These are phyloP conservation scores for Penicillium glabrum DNA, from an alignment of 2,329 filamentous ascomycete species.

Conservation along the genomic window DNA sequence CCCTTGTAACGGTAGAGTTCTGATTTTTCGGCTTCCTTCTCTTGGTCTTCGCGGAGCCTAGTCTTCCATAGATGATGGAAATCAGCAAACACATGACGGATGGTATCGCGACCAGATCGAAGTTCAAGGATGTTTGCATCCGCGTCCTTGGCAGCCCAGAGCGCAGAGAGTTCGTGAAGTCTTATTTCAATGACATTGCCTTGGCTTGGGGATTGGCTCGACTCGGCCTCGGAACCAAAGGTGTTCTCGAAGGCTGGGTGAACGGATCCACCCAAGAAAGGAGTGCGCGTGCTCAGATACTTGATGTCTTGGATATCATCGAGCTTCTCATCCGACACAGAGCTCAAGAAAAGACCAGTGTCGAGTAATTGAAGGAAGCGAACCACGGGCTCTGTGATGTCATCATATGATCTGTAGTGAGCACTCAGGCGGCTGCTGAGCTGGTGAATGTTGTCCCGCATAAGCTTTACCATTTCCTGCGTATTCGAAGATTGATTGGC, in stretches of 20 bases:
- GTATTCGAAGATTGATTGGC: slow-evolving; percentile 15
- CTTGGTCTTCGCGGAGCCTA: slow-evolving; percentile 73
- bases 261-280: slow-evolving; percentile 36
- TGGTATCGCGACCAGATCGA: slow-evolving; percentile 48
- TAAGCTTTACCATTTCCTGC: slow-evolving; percentile 38
- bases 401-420: slow-evolving; percentile 77
- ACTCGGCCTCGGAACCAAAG: background rate
- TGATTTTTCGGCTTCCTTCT: slow-evolving; percentile 68
- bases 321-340: slow-evolving; percentile 17
- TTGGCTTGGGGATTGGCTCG: slow-evolving; percentile 8
- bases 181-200: slow-evolving; percentile 34
- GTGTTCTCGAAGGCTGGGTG: slow-evolving; percentile 20
- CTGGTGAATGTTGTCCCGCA: slow-evolving; percentile 62
- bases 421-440: slow-evolving; percentile 69
- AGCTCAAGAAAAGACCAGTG: slow-evolving; percentile 68
- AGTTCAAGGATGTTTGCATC: slow-evolving; percentile 40
- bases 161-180: slow-evolving; percentile 39
- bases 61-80: slow-evolving; percentile 81
- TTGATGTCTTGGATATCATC: slow-evolving; percentile 23
- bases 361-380: slow-evolving; percentile 78
- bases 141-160: slow-evolving; percentile 34
- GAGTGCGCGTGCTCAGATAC: slow-evolving; percentile 36
- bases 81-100: slow-evolving; percentile 67
- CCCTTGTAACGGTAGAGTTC: slow-evolving; percentile 84
- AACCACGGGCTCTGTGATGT: slow-evolving; percentile 75